Conservation (phyloP, 1,139 yeast species). For the Magnusiomyces magnusii region DNA sequence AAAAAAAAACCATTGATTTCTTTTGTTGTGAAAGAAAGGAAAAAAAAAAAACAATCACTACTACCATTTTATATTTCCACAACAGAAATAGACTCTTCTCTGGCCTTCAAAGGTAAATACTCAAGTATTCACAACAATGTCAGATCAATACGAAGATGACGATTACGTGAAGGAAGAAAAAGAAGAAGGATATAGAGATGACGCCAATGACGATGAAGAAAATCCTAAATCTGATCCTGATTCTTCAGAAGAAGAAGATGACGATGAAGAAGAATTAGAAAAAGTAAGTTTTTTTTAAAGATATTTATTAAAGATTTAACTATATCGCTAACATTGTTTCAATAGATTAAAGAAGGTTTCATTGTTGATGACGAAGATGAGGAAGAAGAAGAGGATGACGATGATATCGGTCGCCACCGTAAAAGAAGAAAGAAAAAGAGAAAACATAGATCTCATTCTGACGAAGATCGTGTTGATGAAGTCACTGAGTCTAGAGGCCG, state of each 20-base stretch:
- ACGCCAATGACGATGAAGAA: conserved; percentile 17
- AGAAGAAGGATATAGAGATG: conserved; percentile 14
- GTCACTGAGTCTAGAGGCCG: conserved; percentile 5
- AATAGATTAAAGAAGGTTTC: conserved; percentile 75
- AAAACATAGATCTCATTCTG: conserved; percentile 29
- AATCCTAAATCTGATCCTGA: conserved; percentile 21
- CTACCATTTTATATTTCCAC: not conserved
- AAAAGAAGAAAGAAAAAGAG: conserved; percentile 25
- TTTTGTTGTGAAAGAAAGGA: not conserved
- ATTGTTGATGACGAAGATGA: conserved; percentile 89
- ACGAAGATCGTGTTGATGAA: conserved; percentile 76
- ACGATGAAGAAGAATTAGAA: conserved; percentile 39
- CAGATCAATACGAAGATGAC: conserved; percentile 16
- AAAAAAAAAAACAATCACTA: not conserved
- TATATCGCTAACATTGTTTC: not conserved
- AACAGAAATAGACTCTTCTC: not conserved
- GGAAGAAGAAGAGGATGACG: conserved; percentile 43
- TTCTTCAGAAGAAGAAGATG: conserved; percentile 39
- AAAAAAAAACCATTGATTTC: not conserved
- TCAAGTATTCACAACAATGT: conserved; percentile 8
- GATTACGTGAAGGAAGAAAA: conserved; percentile 10
- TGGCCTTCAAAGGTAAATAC: not conserved
- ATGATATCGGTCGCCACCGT: conserved; percentile 37
- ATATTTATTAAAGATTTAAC: no score
- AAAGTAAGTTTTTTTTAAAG: conserved; percentile 22